Base-by-base conservation (phyloP, 78 protist species). In the Dictyostelium firmibasis region DNA sequence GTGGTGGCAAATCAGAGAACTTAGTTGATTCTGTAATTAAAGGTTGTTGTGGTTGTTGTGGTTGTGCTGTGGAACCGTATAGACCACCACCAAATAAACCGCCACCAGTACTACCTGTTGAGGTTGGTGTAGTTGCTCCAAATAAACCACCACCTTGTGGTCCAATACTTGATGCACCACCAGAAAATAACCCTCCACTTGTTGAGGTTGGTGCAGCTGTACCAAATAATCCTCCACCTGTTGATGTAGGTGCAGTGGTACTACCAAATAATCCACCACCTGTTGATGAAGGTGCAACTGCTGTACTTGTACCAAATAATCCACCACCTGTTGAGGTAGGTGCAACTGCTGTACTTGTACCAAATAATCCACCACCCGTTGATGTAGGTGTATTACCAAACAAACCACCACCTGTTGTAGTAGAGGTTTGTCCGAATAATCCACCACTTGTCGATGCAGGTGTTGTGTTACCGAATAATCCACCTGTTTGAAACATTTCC, bases 221-320 rank as follows among this genome's bases (percentile, higher is more conserved):
- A 47, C 85, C 93, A 53, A 78, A 78, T 79, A 77, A 79, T 8
- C 83, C 81, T 25, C 83, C 77, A 27, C 38, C 33, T 18, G 84
- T 53, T 57, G 82, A 27, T 60, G 93, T 25, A 62, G 47, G 53
- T 53, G 93, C 2, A 6, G 53, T 25, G 1, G 83, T 9, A 23
- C 36, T n/a, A 20, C 86, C 93, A 53, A 78, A 79, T 67, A 78
- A 67, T 35, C 83, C 82, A 47, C 84, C 64, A 53, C 44, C 8
- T 43, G 84, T 86, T 77, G 92, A 27, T 60, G 86, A 60, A 35
- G 92, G 18, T 62, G 93, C 16, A 41, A 33, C 23, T 27, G 94
- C 0, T 5, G 85, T 27, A 10, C 43, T 16, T 31, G 35, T 16
- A 14, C 86, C 93, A 53, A 78, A 79, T 81, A 78, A 81, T 10